Percentiles rank a stretch among this genome's conserved stretches.
Conservation (phyloP, 2,329 filamentous ascomycete genomes). For the Pezicula neosporulosa region DNA sequence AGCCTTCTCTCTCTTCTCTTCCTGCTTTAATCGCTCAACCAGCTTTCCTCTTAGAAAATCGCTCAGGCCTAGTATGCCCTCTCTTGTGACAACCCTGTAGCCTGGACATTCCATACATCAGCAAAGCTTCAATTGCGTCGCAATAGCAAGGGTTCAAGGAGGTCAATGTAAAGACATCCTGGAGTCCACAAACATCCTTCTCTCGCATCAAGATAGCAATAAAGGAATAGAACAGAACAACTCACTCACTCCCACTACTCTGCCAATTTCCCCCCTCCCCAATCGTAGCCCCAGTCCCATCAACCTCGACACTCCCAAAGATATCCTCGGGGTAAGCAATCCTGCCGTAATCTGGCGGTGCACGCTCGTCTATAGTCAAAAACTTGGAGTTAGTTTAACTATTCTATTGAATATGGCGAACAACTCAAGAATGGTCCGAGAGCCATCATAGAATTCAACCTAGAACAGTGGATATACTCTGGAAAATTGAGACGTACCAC, state of each 20-base stretch:
- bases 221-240: conserved; percentile 18
- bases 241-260: conserved; percentile 62
- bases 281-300: conserved; percentile 52
- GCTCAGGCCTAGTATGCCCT: conserved; percentile 46
- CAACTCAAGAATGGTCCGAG: too few species aligned
- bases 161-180: background rate
- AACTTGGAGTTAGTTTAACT: too few species aligned
- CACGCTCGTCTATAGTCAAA: conserved; percentile 40
- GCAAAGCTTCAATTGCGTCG: too few species aligned
- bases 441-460: too few species aligned
- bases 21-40: conserved; percentile 46
- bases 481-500: conserved; percentile 28
- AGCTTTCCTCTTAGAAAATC: conserved; percentile 53
- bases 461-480: too few species aligned
- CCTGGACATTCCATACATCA: too few species aligned
- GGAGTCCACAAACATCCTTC: background rate
- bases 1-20: conserved; percentile 35
- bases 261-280: conserved; percentile 45
- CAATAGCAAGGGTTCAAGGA: too few species aligned
- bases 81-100: conserved; percentile 21
- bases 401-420: too few species aligned
- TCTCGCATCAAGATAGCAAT: background rate
- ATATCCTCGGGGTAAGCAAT: conserved; percentile 71
- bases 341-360: conserved; percentile 63
- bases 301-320: conserved; percentile 63